Evolutionary conservation across 495 filamentous ascomycete genomes (phyloP), one percentile per base, ranked within the genome.

Genomic region (Penicillium steckii): DNA sequence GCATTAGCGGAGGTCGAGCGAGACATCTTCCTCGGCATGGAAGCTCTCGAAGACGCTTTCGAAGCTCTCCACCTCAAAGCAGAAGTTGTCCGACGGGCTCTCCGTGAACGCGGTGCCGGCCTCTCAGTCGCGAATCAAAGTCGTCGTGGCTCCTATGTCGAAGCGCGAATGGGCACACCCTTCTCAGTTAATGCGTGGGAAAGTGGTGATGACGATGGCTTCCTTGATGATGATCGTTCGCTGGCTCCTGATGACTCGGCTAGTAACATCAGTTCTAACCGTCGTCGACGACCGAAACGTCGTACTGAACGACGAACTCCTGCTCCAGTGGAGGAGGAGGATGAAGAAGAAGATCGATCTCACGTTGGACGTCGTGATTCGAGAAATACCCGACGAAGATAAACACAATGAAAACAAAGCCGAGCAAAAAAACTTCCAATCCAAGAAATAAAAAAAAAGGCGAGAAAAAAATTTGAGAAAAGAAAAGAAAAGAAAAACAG

Each of bases 21-120:
- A 4, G 91, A 96, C 57, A 95, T 98, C 55, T 96, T 89, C 73
- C 80, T 81, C 23, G 87, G 90, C 37, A 96, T 98, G 88, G 94
- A 97, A 69, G 84, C 86, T 12, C 81, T 98, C 26, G 95, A 97
- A 69, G 89, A 96, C 65, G 91, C 94, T 3, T 96, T 98, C 56
- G 95, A 97, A 72, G 87, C 84, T 38, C 82, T 98, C 25, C 95
- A 98, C 61, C 77, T 78, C 59, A 87, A 85, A 60, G 91, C 95
- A 13, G 90, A 97, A 60, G 65, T 75, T 0, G 89, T 98, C 15
- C 87, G 95, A 0, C 83, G 81, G 12, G 80, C 85, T 2, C 80
- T 97, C 2, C 85, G 91, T 4, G 85, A 91, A 58, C 85, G 92
- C 17, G 82, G 84, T 19, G 88, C 89, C 10, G 91, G 89, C 1